phyloP scores from a whole-genome alignment of 345 rosid genomes.

The Bretschneidera sinensis region DNA sequence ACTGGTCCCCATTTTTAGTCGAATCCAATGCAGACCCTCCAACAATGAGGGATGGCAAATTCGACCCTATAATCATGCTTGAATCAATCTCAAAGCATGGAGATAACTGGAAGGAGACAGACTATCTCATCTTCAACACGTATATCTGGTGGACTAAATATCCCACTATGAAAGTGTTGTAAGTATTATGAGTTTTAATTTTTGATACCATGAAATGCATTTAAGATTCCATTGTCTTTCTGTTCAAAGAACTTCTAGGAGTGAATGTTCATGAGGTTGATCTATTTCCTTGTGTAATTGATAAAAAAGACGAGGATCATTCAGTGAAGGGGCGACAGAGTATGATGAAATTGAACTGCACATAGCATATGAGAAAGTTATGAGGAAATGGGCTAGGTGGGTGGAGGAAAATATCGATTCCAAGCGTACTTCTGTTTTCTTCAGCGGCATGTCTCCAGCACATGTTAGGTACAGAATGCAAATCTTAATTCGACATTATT shows the following conservation, averaged over 20 bases:
- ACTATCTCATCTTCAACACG: conserved; percentile 55
- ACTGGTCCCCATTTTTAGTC: conserved; percentile 69
- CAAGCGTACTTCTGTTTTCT: conserved; percentile 56
- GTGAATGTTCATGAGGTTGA: background rate
- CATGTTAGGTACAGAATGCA: conserved; percentile 47
- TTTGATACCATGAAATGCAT: background rate
- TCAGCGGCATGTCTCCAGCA: conserved; percentile 75
- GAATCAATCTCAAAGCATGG: conserved; percentile 58
- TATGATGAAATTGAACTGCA: conserved; percentile 47
- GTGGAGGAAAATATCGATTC: conserved; percentile 59
- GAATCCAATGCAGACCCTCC: conserved; percentile 62
- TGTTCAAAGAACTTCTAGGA: background rate
- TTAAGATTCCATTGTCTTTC: background rate
- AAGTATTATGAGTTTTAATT: conserved; percentile 17
- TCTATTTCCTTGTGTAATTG: conserved; percentile 2
- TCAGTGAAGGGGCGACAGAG: conserved; percentile 45
- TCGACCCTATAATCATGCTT: conserved; percentile 36
- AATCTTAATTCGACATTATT: background rate
- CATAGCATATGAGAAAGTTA: conserved; percentile 42
- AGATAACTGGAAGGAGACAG: conserved; percentile 44
- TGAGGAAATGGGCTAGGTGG: conserved; percentile 72
- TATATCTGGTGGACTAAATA: conserved; percentile 65
- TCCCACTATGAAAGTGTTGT: conserved; percentile 47
- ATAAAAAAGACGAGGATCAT: conserved; percentile 47
- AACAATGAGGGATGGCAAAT: conserved; percentile 38